phyloP scores from a whole-genome alignment of 345 rosid species.

The Citrus trifoliata region DNA sequence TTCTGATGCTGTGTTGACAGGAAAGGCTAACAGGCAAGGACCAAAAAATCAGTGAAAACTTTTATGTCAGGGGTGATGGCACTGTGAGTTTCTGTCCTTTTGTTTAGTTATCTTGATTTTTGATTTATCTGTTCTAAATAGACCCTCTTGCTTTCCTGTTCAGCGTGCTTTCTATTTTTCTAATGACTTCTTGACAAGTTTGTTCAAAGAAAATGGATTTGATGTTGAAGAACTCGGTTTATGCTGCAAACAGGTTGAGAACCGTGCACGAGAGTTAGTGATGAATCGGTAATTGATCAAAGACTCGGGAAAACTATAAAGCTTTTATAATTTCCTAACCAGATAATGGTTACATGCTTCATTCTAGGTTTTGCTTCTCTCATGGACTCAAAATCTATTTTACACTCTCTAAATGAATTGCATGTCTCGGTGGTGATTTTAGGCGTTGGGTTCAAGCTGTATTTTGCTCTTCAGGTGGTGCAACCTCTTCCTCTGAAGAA shows the following conservation, averaged over 20 bases:
- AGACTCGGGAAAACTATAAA: not conserved
- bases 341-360: not conserved
- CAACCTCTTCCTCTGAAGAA: constrained; percentile 16
- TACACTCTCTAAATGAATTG: not conserved
- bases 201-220: constrained; percentile 70
- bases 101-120: constrained; percentile 7
- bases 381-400: not conserved
- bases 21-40: constrained; percentile 84
- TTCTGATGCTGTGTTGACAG: constrained; percentile 37
- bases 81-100: constrained; percentile 56
- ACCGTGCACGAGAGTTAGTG: constrained; percentile 75
- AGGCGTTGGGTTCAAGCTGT: constrained; percentile 95
- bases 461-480: constrained; percentile 41
- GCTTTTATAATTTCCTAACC: not conserved
- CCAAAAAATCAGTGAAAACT: constrained; percentile 83
- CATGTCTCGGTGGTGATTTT: constrained; percentile 9
- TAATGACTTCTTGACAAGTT: constrained; percentile 61
- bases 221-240: constrained; percentile 67
- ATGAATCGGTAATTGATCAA: constrained; percentile 62
- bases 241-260: constrained; percentile 93
- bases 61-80: constrained; percentile 95
- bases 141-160: constrained; percentile 13
- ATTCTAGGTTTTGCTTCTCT: not conserved
- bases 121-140: not conserved
- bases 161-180: constrained; percentile 96